These are phyloP conservation scores for Penicillium pulvis DNA, from an alignment of 495 filamentous ascomycete species.

Conservation along the genomic window DNA sequence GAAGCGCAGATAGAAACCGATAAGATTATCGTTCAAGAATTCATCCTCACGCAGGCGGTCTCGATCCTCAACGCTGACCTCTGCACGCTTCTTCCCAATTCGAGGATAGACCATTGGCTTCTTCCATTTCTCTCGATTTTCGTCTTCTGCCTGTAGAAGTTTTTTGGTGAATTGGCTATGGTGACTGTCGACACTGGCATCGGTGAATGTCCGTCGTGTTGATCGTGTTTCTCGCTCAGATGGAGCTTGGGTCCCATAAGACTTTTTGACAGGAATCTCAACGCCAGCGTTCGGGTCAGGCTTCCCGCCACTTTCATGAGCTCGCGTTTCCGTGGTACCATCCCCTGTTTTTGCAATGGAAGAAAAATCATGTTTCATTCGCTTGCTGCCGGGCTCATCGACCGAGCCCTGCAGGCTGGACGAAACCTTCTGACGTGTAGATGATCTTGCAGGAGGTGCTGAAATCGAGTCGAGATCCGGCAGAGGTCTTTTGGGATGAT, in stretches of 20 bases:
- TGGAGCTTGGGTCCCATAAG: conserved; percentile 1
- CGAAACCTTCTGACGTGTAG: conserved; percentile 30
- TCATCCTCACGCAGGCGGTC: conserved; percentile 78
- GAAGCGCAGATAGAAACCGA: conserved; percentile 81
- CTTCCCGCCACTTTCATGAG: neutral
- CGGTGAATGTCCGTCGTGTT: conserved; percentile 22
- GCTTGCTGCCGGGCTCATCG: conserved; percentile 9
- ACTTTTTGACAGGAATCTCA: conserved; percentile 37
- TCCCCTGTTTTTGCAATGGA: neutral
- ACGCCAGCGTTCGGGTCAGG: conserved; percentile 14
- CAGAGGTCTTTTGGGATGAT: neutral
- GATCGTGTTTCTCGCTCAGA: conserved; percentile 34
- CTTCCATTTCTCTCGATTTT: conserved; percentile 33
- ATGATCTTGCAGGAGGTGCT: neutral
- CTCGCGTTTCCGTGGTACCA: neutral
- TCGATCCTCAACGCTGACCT: conserved; percentile 79
- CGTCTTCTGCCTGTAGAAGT: conserved; percentile 14
- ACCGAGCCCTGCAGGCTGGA: conserved; percentile 32
- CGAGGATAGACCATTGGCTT: conserved; percentile 71
- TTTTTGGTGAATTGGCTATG: neutral
- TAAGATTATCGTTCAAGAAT: conserved; percentile 89
- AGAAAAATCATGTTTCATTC: neutral
- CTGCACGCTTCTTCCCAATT: conserved; percentile 67
- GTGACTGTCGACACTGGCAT: conserved; percentile 9
- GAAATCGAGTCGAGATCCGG: neutral